Evolutionary conservation across 1,139 yeast genomes (phyloP).

Genomic region (Hansenula lynferdii): DNA sequence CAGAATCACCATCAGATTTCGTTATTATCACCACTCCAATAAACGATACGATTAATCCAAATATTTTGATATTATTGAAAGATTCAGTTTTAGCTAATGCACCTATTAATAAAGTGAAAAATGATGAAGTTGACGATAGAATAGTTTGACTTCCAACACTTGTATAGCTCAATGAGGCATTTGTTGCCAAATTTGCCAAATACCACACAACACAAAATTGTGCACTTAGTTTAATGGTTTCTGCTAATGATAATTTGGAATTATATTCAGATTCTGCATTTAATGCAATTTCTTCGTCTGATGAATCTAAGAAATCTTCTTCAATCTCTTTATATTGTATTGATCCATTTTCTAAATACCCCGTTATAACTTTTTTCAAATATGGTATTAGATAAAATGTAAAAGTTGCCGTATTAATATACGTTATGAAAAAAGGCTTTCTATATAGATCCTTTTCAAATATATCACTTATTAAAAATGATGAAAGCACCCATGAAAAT

Average conservation of each 20-base stretch:
- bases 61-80: constrained; percentile 57
- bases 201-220: constrained; percentile 91
- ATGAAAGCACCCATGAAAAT: constrained; percentile 82
- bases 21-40: constrained; percentile 80
- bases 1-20: constrained; percentile 41
- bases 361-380: constrained; percentile 27
- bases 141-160: constrained; percentile 94
- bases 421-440: constrained; percentile 93
- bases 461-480: constrained; percentile 70
- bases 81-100: constrained; percentile 65
- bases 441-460: constrained; percentile 67
- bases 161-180: constrained; percentile 82
- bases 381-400: constrained; percentile 72
- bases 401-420: constrained; percentile 84
- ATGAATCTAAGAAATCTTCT: constrained; percentile 20
- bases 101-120: constrained; percentile 87
- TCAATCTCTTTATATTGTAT: constrained; percentile 24
- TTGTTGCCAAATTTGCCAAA: constrained; percentile 80
- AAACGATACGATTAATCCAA: constrained; percentile 68
- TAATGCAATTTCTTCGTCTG: constrained; percentile 23
- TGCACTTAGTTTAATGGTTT: constrained; percentile 60
- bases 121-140: constrained; percentile 84
- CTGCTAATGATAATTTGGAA: constrained; percentile 34
- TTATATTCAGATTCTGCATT: constrained; percentile 20
- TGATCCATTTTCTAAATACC: constrained; percentile 24